These are phyloP conservation scores for Acanthamoeba culbertsoni DNA, from an alignment of 208 protist species.

Conservation along the genomic window DNA sequence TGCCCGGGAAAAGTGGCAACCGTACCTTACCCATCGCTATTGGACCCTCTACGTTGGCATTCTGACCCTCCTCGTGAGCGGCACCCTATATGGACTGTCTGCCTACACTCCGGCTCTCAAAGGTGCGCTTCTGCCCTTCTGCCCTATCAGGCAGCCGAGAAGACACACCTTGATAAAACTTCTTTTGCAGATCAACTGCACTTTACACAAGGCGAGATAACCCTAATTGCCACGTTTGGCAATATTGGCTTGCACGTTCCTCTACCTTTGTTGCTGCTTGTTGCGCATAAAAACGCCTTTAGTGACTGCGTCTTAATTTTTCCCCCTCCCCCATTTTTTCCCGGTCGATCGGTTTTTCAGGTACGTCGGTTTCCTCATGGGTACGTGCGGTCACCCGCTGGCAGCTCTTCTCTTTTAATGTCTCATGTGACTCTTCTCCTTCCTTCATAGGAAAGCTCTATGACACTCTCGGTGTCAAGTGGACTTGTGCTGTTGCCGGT, in stretches of 20 bases:
- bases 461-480: slow-evolving; percentile 35
- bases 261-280: background rate
- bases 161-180: background rate
- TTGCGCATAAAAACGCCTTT: background rate
- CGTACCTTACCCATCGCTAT: background rate
- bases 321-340: too few relatives aligned
- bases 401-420: background rate
- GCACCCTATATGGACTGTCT: slow-evolving; percentile 13
- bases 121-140: background rate
- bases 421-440: background rate
- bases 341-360: background rate
- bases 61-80: background rate
- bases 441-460: background rate
- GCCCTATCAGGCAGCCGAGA: background rate
- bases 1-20: background rate
- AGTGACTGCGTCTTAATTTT: too few relatives aligned
- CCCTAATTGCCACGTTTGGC: slow-evolving; percentile 18
- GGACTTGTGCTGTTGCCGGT: background rate
- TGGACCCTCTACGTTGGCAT: background rate
- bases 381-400: background rate
- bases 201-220: background rate
- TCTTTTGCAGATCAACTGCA: background rate
- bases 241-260: background rate
- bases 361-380: slow-evolving; percentile 26
- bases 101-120: slow-evolving; percentile 41